Conservation (phyloP, 495 filamentous ascomycete species). For the Bathelium albidoporum region DNA sequence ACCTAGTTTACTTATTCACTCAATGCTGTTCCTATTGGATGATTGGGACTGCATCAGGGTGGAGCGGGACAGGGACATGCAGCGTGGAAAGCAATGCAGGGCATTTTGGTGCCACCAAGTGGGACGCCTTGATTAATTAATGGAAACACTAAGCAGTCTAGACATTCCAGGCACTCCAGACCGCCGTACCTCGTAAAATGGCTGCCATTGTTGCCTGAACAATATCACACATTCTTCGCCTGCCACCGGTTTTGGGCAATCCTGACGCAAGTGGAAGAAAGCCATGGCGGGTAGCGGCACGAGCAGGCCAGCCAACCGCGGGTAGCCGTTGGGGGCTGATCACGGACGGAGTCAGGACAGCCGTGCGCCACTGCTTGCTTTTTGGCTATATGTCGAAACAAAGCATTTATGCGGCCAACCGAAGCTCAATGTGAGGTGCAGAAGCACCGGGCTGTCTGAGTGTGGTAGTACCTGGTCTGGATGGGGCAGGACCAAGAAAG, state of each 20-base stretch:
- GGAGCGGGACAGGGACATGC: not conserved
- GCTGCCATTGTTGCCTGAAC: not conserved
- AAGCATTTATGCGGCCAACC: not conserved
- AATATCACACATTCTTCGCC: not conserved
- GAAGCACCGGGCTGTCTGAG: not conserved
- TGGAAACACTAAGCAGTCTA: not conserved
- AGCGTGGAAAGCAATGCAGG: not conserved
- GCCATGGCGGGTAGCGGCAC: not conserved
- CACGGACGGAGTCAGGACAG: not conserved
- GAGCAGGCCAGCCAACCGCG: not conserved
- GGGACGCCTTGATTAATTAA: not conserved
- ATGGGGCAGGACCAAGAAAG: not conserved
- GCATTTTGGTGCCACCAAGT: not conserved
- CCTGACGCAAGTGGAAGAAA: not conserved
- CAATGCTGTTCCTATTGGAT: not conserved
- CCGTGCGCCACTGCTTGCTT: not conserved
- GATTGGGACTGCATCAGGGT: not conserved
- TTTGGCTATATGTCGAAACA: not conserved
- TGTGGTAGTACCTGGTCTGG: not conserved
- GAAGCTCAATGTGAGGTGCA: not conserved
- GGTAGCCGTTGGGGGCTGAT: not conserved
- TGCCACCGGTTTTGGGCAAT: not conserved
- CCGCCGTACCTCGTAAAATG: not conserved
- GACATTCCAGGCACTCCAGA: not conserved
- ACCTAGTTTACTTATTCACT: not conserved